Evolutionary conservation across 306 rosid species (phyloP), one percentile per base, ranked within the genome.

Genomic region (Senna siamea): DNA sequence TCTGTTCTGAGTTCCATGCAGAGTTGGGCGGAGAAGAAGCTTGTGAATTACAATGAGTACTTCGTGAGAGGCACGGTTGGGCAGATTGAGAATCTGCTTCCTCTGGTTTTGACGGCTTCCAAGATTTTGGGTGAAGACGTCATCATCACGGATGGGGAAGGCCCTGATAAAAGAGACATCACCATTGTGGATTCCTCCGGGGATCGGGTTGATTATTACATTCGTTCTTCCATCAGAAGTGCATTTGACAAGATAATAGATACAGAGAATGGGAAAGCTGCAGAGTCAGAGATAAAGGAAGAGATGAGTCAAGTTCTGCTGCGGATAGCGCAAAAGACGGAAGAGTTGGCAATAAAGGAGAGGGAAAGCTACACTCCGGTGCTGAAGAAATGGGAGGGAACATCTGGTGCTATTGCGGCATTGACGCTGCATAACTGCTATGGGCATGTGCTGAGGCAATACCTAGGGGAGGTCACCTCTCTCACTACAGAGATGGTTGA

Each of bases 61-160:
- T 94, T 85, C 40, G 84, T 73, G 52, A 88, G 89, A 72, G 97
- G 92, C 9, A 85, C 82, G 14, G 85, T 73, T 66, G 83, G 80
- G 13, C 96, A 92, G 58, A 80, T 94, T 9, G 99, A 92, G 57
- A 87, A 73, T 43, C 86, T 92, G 71, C 88, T 94, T 64, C 99
- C 99, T 22, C 40, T 94, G 63, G 89, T 91, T 48, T 75, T 94
- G 74, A 81, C 84, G 0, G 91, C 91, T 4, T 79, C 91, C 0
- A 88, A 65, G 83, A 91, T 94, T 76, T 54, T 94, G 66, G 97
- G 98, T 18, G 94, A 91, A 70, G 92, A 91, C 77, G 82, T 88
- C 26, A 56, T 56, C 4, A 78, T 91, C 87, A 68, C 75, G 3
- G 96, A 83, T 23, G 87, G 83, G 28, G 79, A 65, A 15, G 82